Evolutionary conservation across 2,329 filamentous ascomycete genomes (phyloP).

Genomic region (Fusarium buharicum): DNA sequence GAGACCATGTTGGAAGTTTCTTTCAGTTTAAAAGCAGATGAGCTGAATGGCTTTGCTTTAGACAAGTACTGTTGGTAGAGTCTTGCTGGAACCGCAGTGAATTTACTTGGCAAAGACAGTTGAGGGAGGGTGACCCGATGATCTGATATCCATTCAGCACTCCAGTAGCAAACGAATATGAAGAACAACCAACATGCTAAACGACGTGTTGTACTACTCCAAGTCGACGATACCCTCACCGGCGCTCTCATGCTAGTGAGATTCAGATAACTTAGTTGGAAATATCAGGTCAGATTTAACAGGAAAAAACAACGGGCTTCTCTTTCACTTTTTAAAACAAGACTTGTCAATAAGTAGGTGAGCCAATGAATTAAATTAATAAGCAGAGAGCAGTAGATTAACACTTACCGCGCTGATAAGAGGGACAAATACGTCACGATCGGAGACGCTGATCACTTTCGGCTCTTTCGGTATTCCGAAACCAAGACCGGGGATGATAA

Average conservation of each 20-base stretch:
- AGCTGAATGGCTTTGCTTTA: conserved; percentile 2
- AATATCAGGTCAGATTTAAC: neutral
- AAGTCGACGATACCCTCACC: conserved; percentile 9
- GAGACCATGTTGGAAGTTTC: conserved; percentile 10
- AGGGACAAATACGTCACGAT: neutral
- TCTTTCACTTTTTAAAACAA: no score
- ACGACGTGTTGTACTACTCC: conserved; percentile 18
- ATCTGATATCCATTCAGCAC: conserved; percentile 40
- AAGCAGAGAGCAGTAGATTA: no score
- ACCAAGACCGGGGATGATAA: neutral
- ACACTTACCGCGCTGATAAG: no score
- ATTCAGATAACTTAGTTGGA: conserved; percentile 1
- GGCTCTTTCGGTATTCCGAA: conserved; percentile 18
- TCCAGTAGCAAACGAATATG: conserved; percentile 26
- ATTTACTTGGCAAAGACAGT: neutral
- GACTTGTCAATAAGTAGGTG: neutral
- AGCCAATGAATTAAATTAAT: neutral
- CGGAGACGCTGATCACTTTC: conserved; percentile 20
- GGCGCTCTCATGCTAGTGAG: conserved; percentile 19
- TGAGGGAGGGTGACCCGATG: conserved; percentile 10
- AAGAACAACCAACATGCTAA: conserved; percentile 40
- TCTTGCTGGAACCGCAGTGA: conserved; percentile 6
- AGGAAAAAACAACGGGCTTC: no score
- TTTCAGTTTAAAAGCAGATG: neutral
- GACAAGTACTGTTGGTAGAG: conserved; percentile 7